Evolutionary conservation across 2,329 filamentous ascomycete species (phyloP), one percentile per base, ranked within the genome.

Genomic region (Ophiocordyceps polyrhachis-furcata): DNA sequence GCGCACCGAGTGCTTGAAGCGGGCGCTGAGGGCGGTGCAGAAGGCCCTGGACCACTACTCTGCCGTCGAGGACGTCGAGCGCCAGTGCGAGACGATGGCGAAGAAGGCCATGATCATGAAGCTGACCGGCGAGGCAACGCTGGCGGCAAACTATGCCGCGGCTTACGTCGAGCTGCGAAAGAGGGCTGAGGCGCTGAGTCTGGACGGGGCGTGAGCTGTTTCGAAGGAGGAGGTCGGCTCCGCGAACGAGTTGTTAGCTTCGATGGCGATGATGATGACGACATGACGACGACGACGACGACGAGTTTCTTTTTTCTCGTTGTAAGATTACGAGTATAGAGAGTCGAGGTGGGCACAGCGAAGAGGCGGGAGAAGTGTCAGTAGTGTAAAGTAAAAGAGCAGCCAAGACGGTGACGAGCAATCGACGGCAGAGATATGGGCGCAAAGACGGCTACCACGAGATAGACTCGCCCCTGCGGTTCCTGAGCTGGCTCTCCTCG

Each of bases 101-200:
- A 91, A 91, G 67, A 88, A 85, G 62, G 81, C 83, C 4, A 78
- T 78, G 43, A 72, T 93, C 43, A 82, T 84, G 67, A 77, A 79
- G 58, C 64, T 81, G 42, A 69, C 74, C 8, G 83, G 80, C 1
- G 81, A 87, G 52, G 59, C 68, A 50, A 67, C 66, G 17, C 53
- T 79, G 49, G 76, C 79, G 1, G 80, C 81, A 52, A 76, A 81
- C 49, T 80, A 72, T 52, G 79, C 79, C 2, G 74, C 76, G 2
- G 73, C 71, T 50, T 84, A 82, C 57, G 58, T 81, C 40, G 71
- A 73, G 50, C 53, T 83, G 43, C 67, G 68, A 52, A 69, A 63
- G 43, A 58, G 48, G 21, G 61, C 60, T 6, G 53, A 59, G 40
- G 47, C 51, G 6, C 49, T 60, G 41, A 57, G 57, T 38, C 32